Evolutionary conservation across 2,329 filamentous ascomycete species (phyloP), one percentile per base, ranked within the genome.

Genomic region (Beauveria rudraprayagi): DNA sequence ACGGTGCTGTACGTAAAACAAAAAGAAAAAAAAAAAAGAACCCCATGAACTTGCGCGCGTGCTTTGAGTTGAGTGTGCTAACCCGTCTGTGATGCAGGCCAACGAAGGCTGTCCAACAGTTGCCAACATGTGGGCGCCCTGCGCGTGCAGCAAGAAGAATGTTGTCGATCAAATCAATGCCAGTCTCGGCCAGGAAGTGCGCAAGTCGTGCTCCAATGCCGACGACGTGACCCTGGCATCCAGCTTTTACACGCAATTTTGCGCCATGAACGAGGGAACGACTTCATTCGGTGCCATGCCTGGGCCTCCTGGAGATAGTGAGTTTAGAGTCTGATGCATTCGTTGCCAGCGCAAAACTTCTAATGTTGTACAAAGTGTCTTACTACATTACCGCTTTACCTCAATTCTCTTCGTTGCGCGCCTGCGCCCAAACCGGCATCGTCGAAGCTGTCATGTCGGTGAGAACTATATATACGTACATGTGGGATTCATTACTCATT

Each of bases 361-460:
- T 57, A 2, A 43, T 44, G 22, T 24, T 24, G 10, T 3, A 47
- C 7, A 24, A 26, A 75, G 74, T 81, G 73, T 72, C 76, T 0
- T 81, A 80, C 64, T 79, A 78, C 62, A 76, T 81, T 60, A 78
- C 77, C 2, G 78, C 75, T 11, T 68, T 81, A 24, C 70, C 75
- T 1, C 67, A 75, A 60, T 81, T 69, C 62, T 70, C 66, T 30
- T 69, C 72, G 0, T 68, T 81, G 0, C 73, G 71, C 0, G 64
- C 69, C 0, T 81, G 78, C 55, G 78, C 77, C 2, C 69, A 73
- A 54, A 66, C 63, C 1, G 78, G 70, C 0, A 58, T 81, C 17
- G 26, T 48, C 19, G 24, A 62, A 22, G 61, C 61, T 8, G 61
- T 62, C 48, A 58, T 62, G 55, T 37, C 19, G 41, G 61, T 62